Evolutionary conservation across 2,329 filamentous ascomycete species (phyloP), one percentile per base, ranked within the genome.

Genomic region (Fusarium napiforme): DNA sequence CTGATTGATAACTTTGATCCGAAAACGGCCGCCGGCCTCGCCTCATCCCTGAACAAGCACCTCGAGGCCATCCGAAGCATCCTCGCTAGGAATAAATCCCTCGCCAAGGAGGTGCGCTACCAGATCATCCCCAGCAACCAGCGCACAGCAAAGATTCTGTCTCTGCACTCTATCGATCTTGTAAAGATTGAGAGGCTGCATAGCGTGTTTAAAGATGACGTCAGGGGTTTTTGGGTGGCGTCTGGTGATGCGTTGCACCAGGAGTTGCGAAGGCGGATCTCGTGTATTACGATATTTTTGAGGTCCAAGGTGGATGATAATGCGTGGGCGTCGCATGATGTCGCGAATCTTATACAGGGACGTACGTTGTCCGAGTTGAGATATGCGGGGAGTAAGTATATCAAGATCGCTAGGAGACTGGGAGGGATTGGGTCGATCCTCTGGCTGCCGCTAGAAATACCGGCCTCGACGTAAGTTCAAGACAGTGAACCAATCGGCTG

Each of bases 321-420:
- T n/a, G 65, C 67, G 4, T 63, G 68, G 50, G 52, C 78, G 12
- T 75, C 78, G 1, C 55, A 68, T 3, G 64, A 68, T 18, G 64
- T 81, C 5, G 66, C 76, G 26, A 47, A 46, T 4, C 36, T 79
- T 4, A 67, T 77, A 4, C 71, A 76, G 16, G 75, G 75, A 2
- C 60, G 74, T 0, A 79, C 77, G 10, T 52, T 73, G 3, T 67
- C 77, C 0, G 80, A 82, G 7, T 42, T 82, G 21, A 67, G 79
- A 6, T 80, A 81, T 62, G 78, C 79, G 0, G 80, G 80, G 0
- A 80, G 75, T 34, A 82, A 82, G 59, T 82, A 82, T 12, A 78
- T 82, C 64, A 81, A 81, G 59, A 79, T 82, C 30, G 78, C 78
- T 0, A 69, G 80, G 5, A 71, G 74, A 34, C 69, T 82, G 5